Percentiles rank a stretch among this genome's conserved stretches.
These are phyloP conservation scores for Colletotrichum destructivum DNA, from an alignment of 2,329 filamentous ascomycete species.

Conservation along the genomic window DNA sequence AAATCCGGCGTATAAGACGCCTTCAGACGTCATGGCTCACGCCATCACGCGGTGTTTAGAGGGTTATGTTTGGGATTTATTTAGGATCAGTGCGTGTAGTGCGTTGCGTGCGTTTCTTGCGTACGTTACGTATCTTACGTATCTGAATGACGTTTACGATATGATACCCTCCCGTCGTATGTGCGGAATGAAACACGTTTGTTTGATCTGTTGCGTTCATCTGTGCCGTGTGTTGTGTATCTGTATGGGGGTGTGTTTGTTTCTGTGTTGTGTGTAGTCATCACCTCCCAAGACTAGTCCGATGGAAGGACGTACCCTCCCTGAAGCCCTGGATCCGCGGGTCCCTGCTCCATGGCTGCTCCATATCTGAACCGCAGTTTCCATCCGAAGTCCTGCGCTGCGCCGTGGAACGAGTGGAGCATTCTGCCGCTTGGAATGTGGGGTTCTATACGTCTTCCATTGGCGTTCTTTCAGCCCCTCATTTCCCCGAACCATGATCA, in stretches of 20 bases:
- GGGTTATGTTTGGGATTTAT: conserved; percentile 21
- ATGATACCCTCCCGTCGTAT: conserved; percentile 39
- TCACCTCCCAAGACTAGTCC: not conserved
- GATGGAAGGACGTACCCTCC: not conserved
- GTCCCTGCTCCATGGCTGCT: conserved; percentile 25
- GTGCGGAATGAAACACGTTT: conserved; percentile 41
- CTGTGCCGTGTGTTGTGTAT: conserved; percentile 44
- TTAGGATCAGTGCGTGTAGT: conserved; percentile 31
- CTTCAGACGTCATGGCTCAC: conserved; percentile 34
- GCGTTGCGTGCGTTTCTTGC: conserved; percentile 37
- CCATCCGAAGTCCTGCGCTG: not conserved
- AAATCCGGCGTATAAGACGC: conserved; percentile 35
- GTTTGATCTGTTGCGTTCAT: conserved; percentile 45
- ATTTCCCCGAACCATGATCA: conserved; percentile 33
- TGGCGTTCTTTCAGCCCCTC: conserved; percentile 22
- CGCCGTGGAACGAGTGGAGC: conserved; percentile 25
- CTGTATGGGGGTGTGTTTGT: conserved; percentile 36
- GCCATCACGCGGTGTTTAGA: conserved; percentile 31
- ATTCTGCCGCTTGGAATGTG: conserved; percentile 36
- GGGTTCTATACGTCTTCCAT: conserved; percentile 13
- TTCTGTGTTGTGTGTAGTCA: conserved; percentile 28
- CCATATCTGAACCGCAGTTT: conserved; percentile 2
- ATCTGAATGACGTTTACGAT: conserved; percentile 39
- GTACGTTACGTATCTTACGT: conserved; percentile 34
- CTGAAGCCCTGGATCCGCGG: not conserved